Percentiles rank a stretch among this genome's conserved stretches.
Conservation (phyloP, 345 rosid species). For the Acer campestre region DNA sequence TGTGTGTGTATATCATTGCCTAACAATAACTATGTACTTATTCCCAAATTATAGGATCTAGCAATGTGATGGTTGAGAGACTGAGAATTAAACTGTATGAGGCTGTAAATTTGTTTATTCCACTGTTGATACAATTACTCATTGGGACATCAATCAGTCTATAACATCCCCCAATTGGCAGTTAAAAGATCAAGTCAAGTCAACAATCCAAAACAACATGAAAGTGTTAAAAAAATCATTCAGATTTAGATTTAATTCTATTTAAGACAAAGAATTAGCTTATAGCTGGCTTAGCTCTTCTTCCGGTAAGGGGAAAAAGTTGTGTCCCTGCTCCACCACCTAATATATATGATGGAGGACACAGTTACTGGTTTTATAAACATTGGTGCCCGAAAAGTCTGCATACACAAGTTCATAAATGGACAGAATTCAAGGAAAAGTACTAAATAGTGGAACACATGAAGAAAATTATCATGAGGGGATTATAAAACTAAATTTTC, state of each 20-base stretch:
- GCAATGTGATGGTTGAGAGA: conserved; percentile 80
- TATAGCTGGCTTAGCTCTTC: conserved; percentile 84
- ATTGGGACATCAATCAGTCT: conserved; percentile 81
- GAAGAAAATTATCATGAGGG: neutral
- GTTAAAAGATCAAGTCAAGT: conserved; percentile 41
- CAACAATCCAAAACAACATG: no score
- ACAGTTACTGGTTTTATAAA: conserved; percentile 49
- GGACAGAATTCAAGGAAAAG: neutral
- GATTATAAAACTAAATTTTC: neutral
- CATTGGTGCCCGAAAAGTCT: conserved; percentile 41
- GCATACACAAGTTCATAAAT: conserved; percentile 24
- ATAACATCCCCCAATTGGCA: conserved; percentile 83
- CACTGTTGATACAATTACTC: conserved; percentile 90
- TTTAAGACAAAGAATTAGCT: conserved; percentile 19
- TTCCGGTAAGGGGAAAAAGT: conserved; percentile 32
- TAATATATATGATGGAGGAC: no score
- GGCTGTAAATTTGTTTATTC: conserved; percentile 80
- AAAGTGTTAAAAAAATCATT: neutral
- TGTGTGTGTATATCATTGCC: neutral
- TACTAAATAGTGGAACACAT: neutral
- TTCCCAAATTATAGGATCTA: conserved; percentile 66
- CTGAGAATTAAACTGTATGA: conserved; percentile 88
- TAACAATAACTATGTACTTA: neutral
- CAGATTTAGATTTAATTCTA: conserved; percentile 4
- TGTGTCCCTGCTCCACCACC: conserved; percentile 87